Conservation (phyloP, 1,284 basidiomycete genomes). For the Ustilago xerochloae region DNA sequence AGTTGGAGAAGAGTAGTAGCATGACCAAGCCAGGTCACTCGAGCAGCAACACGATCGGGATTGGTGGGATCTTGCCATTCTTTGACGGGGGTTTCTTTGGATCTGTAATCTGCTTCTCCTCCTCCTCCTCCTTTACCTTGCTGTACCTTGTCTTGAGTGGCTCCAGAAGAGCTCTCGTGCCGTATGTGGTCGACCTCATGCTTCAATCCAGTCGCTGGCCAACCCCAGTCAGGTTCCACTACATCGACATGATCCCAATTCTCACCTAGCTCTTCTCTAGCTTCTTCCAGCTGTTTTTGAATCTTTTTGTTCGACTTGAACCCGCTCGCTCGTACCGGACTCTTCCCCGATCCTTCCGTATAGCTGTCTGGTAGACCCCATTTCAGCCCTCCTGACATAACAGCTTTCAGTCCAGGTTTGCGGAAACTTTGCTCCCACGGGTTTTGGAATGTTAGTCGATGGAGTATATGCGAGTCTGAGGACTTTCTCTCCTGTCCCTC, state of each 20-base stretch:
- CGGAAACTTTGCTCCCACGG: conserved; percentile 54
- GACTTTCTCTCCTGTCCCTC: conserved; percentile 3
- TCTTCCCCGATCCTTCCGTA: conserved; percentile 34
- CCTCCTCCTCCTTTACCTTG: not conserved
- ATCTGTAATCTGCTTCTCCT: conserved; percentile 9
- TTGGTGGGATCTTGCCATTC: conserved; percentile 37
- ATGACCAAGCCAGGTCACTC: conserved; percentile 65
- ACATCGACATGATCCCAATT: conserved; percentile 47
- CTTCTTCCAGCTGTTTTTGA: conserved; percentile 7
- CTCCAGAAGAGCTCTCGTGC: too few species aligned
- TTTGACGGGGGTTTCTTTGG: conserved; percentile 9
- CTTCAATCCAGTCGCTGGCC: conserved; percentile 15
- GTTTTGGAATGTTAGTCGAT: conserved; percentile 45
- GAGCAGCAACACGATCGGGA: conserved; percentile 7
- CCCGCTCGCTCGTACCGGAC: conserved; percentile 8
- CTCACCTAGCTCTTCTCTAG: conserved; percentile 17
- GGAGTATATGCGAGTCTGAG: conserved; percentile 37
- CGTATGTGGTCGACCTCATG: conserved; percentile 21
- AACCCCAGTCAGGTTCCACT: conserved; percentile 42
- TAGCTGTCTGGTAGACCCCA: conserved; percentile 60
- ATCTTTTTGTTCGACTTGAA: conserved; percentile 33
- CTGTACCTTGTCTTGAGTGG: not conserved
- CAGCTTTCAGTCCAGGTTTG: conserved; percentile 34
- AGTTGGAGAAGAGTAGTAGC: conserved; percentile 60
- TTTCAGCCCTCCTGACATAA: conserved; percentile 52